Percentiles rank a stretch among this genome's conserved stretches.
These are phyloP conservation scores for Naganishia sp. DNA, from an alignment of 1,284 basidiomycete genomes.

Conservation along the genomic window DNA sequence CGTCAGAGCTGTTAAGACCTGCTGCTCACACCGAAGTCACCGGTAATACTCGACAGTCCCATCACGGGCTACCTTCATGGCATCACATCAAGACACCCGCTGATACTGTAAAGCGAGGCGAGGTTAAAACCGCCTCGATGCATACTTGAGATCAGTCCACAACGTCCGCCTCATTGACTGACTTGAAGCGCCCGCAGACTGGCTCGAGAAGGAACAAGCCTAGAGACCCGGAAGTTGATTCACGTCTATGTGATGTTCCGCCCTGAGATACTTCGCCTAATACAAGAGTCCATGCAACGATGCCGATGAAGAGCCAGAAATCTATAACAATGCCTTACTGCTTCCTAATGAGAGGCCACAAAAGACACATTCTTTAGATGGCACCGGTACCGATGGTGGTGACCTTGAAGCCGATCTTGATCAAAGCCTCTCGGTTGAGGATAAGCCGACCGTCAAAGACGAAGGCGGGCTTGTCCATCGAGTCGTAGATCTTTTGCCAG, in stretches of 20 bases:
- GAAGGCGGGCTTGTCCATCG: slow-evolving; percentile 95
- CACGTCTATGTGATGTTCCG: slow-evolving; percentile 24
- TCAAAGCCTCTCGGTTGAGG: slow-evolving; percentile 75
- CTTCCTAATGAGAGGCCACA: slow-evolving; percentile 21
- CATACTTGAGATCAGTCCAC: no score
- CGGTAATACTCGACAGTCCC: no score
- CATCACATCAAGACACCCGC: no score
- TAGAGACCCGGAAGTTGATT: background rate
- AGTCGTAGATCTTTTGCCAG: slow-evolving; percentile 80
- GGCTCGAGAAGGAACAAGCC: no score
- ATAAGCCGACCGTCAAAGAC: slow-evolving; percentile 85
- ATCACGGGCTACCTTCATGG: no score
- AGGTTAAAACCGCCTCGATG: no score
- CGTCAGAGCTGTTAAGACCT: no score
- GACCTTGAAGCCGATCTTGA: slow-evolving; percentile 89
- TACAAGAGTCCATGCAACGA: slow-evolving; percentile 28
- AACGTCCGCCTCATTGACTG: no score
- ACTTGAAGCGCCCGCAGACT: no score
- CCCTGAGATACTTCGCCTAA: slow-evolving; percentile 1
- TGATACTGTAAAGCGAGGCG: no score
- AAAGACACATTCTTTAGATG: slow-evolving; percentile 1
- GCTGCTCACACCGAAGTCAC: no score
- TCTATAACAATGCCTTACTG: slow-evolving; percentile 8
- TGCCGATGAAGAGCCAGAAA: slow-evolving; percentile 16
- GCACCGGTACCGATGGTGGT: slow-evolving; percentile 53